Evolutionary conservation across 495 filamentous ascomycete genomes (phyloP).

Genomic region (Neurospora sp.): DNA sequence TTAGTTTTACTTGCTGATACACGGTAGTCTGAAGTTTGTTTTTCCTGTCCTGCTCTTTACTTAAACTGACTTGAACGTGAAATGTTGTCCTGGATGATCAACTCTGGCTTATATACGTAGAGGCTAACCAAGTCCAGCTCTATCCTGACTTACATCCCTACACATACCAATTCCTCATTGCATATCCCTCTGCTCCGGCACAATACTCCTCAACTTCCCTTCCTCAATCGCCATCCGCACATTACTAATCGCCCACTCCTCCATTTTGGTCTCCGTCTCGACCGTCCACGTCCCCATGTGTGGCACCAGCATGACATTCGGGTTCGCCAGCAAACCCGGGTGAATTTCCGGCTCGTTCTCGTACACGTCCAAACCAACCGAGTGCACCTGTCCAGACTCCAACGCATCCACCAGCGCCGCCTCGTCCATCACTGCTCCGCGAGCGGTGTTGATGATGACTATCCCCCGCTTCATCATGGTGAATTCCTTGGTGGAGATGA

Average conservation of each 20-base stretch:
- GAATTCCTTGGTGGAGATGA: slow-evolving; percentile 54
- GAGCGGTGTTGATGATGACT: slow-evolving; percentile 63
- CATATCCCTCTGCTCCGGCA: slow-evolving; percentile 52
- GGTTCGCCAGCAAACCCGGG: slow-evolving; percentile 56
- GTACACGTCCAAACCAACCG: slow-evolving; percentile 69
- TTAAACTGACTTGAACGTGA: neutral
- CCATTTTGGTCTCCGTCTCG: slow-evolving; percentile 67
- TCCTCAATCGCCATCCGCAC: slow-evolving; percentile 51
- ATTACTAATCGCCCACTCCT: slow-evolving; percentile 61
- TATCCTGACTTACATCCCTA: neutral
- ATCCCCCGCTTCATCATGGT: slow-evolving; percentile 60
- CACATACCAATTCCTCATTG: neutral
- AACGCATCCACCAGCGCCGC: slow-evolving; percentile 60
- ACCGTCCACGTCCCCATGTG: slow-evolving; percentile 65
- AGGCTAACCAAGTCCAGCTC: neutral
- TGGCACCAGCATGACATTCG: slow-evolving; percentile 62
- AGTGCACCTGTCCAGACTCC: slow-evolving; percentile 55
- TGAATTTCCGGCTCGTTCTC: slow-evolving; percentile 70
- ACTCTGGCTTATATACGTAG: neutral
- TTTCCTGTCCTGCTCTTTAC: neutral
- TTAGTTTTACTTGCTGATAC: neutral
- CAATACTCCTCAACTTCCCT: slow-evolving; percentile 56
- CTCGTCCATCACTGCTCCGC: slow-evolving; percentile 62
- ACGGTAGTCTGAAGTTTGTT: neutral
- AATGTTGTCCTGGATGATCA: neutral